A percentile compares a stretch with the other conserved stretches of the same genome.
Evolutionary conservation across 352 stramenopile genomes (phyloP).

Genomic region (Pythium folliculosum): DNA sequence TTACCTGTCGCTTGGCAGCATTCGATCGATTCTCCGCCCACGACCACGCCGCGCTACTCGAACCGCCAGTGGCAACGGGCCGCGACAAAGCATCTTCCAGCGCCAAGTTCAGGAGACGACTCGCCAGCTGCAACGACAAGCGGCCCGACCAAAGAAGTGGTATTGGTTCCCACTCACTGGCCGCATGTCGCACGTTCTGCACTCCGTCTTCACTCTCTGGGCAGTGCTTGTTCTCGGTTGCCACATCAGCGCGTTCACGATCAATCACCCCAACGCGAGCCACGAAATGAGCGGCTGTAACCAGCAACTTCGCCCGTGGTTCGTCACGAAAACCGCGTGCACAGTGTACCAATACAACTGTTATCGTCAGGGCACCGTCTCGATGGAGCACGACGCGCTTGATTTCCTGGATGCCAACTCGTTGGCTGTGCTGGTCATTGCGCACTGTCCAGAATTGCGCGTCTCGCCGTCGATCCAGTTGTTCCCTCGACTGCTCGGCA

Average conservation of each 20-base stretch:
- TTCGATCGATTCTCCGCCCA: constrained; percentile 6
- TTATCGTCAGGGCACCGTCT: not conserved
- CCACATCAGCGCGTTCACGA: constrained; percentile 1
- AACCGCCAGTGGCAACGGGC: not conserved
- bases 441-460: constrained; percentile 5
- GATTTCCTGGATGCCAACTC: constrained; percentile 6
- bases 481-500: constrained; percentile 5
- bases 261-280: constrained; percentile 1
- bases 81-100: not conserved
- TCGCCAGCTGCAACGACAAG: not conserved
- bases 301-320: constrained; percentile 21
- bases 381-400: constrained; percentile 10
- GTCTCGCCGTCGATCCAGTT: not conserved
- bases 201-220: not conserved
- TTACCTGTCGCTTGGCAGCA: constrained; percentile 10
- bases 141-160: not conserved
- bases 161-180: not conserved
- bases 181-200: not conserved
- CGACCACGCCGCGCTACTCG: not conserved
- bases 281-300: constrained; percentile 20
- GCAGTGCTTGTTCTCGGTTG: not conserved
- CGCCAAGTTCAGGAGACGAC: not conserved
- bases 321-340: constrained; percentile 15
- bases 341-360: constrained; percentile 26
- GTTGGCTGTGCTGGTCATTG: constrained; percentile 4